phyloP scores from a whole-genome alignment of 352 stramenopile genomes.

The Pseudoperonospora humuli region DNA sequence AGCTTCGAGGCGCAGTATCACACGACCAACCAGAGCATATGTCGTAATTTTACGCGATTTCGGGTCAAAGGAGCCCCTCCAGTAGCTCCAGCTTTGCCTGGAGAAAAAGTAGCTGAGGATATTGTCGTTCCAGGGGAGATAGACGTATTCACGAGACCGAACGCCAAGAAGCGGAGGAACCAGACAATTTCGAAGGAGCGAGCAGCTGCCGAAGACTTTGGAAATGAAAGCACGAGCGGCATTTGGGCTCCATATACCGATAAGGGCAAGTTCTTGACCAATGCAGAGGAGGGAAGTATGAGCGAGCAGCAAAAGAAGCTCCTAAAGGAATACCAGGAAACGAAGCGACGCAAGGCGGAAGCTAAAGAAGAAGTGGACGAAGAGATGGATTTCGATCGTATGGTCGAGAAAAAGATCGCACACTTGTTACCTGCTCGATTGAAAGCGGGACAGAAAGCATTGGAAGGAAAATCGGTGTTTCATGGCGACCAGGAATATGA shows the following conservation, averaged over 20 bases:
- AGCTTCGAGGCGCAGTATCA: slow-evolving; percentile 81
- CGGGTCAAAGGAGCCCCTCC: slow-evolving; percentile 24
- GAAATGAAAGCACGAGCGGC: slow-evolving; percentile 32
- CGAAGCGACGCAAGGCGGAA: slow-evolving; percentile 52
- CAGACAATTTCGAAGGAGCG: slow-evolving; percentile 26
- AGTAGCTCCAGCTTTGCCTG: slow-evolving; percentile 15
- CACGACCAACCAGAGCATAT: slow-evolving; percentile 50
- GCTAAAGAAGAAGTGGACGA: slow-evolving; percentile 56
- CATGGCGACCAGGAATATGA: slow-evolving; percentile 89
- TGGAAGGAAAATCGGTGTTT: slow-evolving; percentile 77
- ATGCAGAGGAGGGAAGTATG: slow-evolving; percentile 43
- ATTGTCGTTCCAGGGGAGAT: slow-evolving; percentile 18
- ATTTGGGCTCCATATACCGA: slow-evolving; percentile 64
- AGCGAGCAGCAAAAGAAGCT: slow-evolving; percentile 47
- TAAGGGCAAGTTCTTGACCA: slow-evolving; percentile 33
- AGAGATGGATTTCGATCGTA: slow-evolving; percentile 81
- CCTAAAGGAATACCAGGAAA: slow-evolving; percentile 40
- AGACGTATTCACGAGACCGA: slow-evolving; percentile 35
- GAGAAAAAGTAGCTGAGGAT: slow-evolving; percentile 12
- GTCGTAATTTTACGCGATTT: slow-evolving; percentile 17
- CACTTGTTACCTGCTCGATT: slow-evolving; percentile 68
- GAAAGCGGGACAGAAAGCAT: slow-evolving; percentile 49
- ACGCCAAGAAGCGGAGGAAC: slow-evolving; percentile 38
- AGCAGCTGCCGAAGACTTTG: slow-evolving; percentile 34
- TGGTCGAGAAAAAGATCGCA: slow-evolving; percentile 80